Conservation (phyloP, 2,329 filamentous ascomycete species). For the Westerdykella aurantiaca region DNA sequence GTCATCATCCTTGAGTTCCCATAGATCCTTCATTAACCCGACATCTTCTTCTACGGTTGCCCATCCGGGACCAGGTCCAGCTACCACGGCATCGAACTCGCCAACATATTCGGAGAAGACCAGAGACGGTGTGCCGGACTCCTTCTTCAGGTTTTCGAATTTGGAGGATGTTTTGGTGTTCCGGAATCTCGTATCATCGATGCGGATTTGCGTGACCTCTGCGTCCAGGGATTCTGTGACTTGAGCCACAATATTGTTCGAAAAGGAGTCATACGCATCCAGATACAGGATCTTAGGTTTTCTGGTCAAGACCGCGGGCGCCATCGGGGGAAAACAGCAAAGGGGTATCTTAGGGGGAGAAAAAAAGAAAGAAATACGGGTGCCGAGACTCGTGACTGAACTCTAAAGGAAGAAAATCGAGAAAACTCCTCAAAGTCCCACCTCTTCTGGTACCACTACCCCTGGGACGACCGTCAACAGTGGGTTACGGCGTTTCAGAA, state of each 20-base stretch:
- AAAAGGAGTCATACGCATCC: conserved; percentile 95
- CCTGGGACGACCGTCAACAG: too few species aligned
- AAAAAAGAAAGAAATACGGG: background rate
- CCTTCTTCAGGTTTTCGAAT: too few species aligned
- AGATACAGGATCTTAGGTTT: conserved; percentile 67
- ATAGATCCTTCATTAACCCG: conserved; percentile 73
- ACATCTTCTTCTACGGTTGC: conserved; percentile 68
- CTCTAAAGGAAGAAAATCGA: too few species aligned
- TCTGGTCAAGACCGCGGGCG: conserved; percentile 21
- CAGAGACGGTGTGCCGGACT: conserved; percentile 5
- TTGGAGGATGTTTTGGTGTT: conserved; percentile 35
- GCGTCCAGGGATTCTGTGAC: conserved; percentile 64
- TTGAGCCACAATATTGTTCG: conserved; percentile 86
- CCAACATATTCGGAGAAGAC: conserved; percentile 45
- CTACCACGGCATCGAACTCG: conserved; percentile 76
- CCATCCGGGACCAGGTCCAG: conserved; percentile 84
- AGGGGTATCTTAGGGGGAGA: background rate
- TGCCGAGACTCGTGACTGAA: too few species aligned
- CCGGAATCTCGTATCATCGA: conserved; percentile 48
- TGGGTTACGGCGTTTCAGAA: too few species aligned
- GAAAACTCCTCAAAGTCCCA: too few species aligned
- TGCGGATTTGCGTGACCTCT: conserved; percentile 64
- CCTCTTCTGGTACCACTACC: too few species aligned
- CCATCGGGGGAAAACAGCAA: conserved; percentile 16
- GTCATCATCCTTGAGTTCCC: conserved; percentile 56